Conservation (phyloP, 2,329 filamentous ascomycete genomes). For the Trichoderma sp. region DNA sequence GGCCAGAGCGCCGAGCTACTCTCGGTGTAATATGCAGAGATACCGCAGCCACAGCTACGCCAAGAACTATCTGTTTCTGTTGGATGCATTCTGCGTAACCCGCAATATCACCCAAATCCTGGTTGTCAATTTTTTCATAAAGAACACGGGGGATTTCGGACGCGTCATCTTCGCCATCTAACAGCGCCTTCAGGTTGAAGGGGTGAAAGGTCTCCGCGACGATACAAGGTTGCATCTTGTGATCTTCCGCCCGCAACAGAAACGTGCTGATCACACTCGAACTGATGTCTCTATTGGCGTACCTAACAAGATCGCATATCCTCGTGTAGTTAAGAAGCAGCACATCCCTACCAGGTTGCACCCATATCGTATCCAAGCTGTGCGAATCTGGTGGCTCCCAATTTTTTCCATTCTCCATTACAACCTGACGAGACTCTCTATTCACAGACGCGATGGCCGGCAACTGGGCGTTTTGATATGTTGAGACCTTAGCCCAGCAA, state of each 20-base stretch:
- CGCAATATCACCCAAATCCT: not conserved
- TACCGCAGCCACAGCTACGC: not conserved
- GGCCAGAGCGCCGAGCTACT: not conserved
- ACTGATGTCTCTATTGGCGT: not conserved
- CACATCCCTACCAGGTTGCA: not conserved
- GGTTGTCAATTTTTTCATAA: not conserved
- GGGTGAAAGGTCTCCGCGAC: not conserved
- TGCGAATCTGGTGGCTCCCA: not conserved
- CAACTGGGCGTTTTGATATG: constrained; percentile 4
- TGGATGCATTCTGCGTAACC: not conserved
- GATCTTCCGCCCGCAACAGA: not conserved
- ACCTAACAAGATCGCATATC: not conserved
- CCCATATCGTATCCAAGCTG: not conserved
- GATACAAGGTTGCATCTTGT: not conserved
- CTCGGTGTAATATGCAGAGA: not conserved
- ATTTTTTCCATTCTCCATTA: not conserved
- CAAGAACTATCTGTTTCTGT: not conserved
- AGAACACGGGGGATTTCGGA: not conserved
- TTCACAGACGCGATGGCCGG: not conserved
- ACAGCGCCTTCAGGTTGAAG: not conserved
- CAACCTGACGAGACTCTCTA: not conserved
- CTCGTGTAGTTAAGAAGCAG: not conserved
- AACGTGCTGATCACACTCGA: not conserved
- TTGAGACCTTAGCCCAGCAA: not conserved
- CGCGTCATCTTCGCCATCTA: not conserved